Evolutionary conservation across 306 rosid genomes (phyloP).

Genomic region (Medicago truncatula): DNA sequence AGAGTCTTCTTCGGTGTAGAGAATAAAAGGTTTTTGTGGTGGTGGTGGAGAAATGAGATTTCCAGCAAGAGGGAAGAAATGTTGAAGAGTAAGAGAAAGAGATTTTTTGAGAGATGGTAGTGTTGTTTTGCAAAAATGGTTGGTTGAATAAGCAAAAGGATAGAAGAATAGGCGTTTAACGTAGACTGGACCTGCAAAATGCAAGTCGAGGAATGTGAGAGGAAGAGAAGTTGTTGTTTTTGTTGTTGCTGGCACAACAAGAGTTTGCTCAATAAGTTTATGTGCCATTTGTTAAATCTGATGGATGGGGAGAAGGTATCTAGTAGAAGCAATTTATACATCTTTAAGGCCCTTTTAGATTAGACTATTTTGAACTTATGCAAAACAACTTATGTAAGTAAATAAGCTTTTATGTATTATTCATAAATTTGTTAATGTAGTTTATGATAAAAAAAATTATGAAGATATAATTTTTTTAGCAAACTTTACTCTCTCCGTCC

Average conservation of each 20-base stretch:
- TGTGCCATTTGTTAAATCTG: constrained; percentile 25
- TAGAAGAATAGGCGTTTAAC: constrained; percentile 59
- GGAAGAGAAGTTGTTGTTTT: constrained; percentile 39
- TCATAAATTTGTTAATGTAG: too few species aligned
- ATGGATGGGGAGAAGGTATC: too few species aligned
- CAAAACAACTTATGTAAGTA: too few species aligned
- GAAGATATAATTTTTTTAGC: too few species aligned
- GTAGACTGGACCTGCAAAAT: constrained; percentile 47
- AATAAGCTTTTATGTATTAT: too few species aligned
- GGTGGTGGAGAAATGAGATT: constrained; percentile 47
- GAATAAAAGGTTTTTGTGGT: constrained; percentile 47
- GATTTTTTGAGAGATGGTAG: constrained; percentile 58
- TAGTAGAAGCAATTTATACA: too few species aligned
- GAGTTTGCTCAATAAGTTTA: constrained; percentile 37
- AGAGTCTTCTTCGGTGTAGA: neutral
- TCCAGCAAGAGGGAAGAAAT: constrained; percentile 46
- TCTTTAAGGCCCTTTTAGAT: too few species aligned
- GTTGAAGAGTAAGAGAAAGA: constrained; percentile 48
- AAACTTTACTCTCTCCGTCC: too few species aligned
- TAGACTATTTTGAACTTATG: too few species aligned
- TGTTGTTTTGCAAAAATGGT: constrained; percentile 36
- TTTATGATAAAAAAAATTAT: too few species aligned
- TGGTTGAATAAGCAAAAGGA: constrained; percentile 36
- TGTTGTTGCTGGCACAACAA: constrained; percentile 18
- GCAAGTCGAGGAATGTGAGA: constrained; percentile 57